Evolutionary conservation across 345 rosid species (phyloP).

Genomic region (Populus davidiana): DNA sequence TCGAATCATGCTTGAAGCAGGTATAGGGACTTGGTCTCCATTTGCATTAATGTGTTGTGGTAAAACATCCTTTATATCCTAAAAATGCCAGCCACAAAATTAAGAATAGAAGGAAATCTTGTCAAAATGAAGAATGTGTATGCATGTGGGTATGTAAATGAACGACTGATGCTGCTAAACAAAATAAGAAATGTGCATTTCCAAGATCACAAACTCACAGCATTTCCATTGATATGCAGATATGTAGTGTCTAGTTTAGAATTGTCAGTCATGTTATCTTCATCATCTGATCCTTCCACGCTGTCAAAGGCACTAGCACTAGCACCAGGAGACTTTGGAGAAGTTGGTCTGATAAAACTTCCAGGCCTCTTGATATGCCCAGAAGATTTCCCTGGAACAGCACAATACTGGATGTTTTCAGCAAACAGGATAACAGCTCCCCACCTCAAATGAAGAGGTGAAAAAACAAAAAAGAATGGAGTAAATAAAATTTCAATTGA

Average conservation of each 20-base stretch:
- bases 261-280: conserved; percentile 64
- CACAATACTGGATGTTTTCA: background rate
- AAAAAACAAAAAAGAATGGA: background rate
- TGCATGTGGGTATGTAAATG: background rate
- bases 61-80: conserved; percentile 22
- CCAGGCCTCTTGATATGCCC: conserved; percentile 60
- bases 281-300: conserved; percentile 90
- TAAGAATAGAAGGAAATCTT: background rate
- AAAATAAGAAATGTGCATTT: background rate
- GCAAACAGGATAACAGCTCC: background rate
- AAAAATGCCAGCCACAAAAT: conserved; percentile 35
- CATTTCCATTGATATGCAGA: conserved; percentile 62
- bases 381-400: conserved; percentile 57
- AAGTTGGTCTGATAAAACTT: conserved; percentile 62
- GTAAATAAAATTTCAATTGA: background rate
- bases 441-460: background rate
- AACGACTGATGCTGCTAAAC: background rate
- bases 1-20: conserved; percentile 80
- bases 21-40: conserved; percentile 57
- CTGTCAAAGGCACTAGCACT: conserved; percentile 95
- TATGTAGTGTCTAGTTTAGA: conserved; percentile 58
- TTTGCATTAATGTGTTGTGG: conserved; percentile 47
- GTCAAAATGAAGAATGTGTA: background rate
- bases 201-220: conserved; percentile 55
- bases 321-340: conserved; percentile 94